Base-by-base conservation (phyloP, 2,329 filamentous ascomycete species). In the Sarocladium brachiariae region DNA sequence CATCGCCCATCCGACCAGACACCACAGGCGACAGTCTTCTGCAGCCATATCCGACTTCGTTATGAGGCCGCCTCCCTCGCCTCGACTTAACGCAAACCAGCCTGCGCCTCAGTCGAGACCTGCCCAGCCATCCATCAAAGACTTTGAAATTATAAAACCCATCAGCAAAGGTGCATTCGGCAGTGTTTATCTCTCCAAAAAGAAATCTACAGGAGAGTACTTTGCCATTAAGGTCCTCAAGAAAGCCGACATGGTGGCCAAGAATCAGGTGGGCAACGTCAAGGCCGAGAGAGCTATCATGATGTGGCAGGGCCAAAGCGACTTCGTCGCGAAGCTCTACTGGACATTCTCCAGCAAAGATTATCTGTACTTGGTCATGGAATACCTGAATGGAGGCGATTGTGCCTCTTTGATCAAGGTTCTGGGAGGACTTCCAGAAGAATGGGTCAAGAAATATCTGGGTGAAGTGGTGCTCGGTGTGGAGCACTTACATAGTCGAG, bases 341-440 rank as follows among this genome's bases (percentile, higher is more conserved):
- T 99, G 95, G 95, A 99, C 93, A 0, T 99, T 99, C 63, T 96
- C 93, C 3, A 99, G 92, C 76, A 99, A 99, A 64, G 93, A 99
- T 63, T 99, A 96, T 63, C 82, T 99, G 21, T 99, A 97, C 64
- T 77, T 99, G 53, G 93, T 99, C 21, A 99, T 99, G 93, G 93
- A 99, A 64, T 99, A 99, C 68, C 77, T 99, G 52, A 99, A 97
- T 59, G 93, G 93, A 31, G 93, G 93, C 41, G 93, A 99, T 62
- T 99, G 92, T 64, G 93, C 95, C 46, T 96, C 93, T 5, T 75
- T 99, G 50, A 93, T 97, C 71, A 99, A 97, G 65, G 84, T 96
- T 23, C 77, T 99, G 1, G 91, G 91, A 25, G 90, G 89, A 2
- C 75, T 99, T 19, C 87, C 91, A 0, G 95, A 99, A 70, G 92